Evolutionary conservation across 352 stramenopile genomes (phyloP).

Genomic region (Globisporangium solare): DNA sequence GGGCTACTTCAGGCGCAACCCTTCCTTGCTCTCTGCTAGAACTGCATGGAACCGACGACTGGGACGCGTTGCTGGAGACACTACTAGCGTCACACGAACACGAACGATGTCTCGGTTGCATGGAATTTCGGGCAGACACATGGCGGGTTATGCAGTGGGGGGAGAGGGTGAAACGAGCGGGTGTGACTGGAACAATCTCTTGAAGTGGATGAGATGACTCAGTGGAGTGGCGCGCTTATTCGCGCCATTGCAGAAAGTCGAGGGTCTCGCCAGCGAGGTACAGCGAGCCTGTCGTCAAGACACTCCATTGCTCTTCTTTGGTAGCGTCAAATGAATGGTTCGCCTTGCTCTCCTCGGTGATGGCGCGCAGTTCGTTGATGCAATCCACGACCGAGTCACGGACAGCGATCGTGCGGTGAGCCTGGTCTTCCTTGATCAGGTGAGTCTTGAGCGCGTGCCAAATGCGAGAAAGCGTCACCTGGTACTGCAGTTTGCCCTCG

Average conservation of each 20-base stretch:
- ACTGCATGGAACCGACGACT: constrained; percentile 4
- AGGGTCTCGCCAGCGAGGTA: constrained; percentile 69
- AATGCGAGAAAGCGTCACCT: constrained; percentile 48
- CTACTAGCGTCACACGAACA: constrained; percentile 3
- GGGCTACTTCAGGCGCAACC: too few relatives aligned
- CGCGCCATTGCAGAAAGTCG: constrained; percentile 55
- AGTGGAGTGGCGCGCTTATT: constrained; percentile 19
- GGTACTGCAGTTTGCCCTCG: constrained; percentile 42
- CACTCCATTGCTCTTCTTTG: constrained; percentile 39
- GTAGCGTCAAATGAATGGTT: constrained; percentile 9
- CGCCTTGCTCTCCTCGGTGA: constrained; percentile 16
- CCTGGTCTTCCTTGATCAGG: constrained; percentile 24
- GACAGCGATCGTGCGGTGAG: constrained; percentile 29
- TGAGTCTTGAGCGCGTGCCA: constrained; percentile 47
- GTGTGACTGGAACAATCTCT: neutral
- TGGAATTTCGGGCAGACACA: constrained; percentile 5
- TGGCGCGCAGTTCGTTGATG: constrained; percentile 41
- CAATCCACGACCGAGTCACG: constrained; percentile 58
- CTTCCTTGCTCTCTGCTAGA: neutral
- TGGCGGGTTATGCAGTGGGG: neutral
- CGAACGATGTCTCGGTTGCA: constrained; percentile 2
- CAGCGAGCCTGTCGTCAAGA: constrained; percentile 74
- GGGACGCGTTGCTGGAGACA: neutral
- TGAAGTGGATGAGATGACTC: too few relatives aligned
- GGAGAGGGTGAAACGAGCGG: neutral